A percentile compares a stretch with the other conserved stretches of the same genome.
These are phyloP conservation scores for Mycena citricolor DNA, from an alignment of 1,284 basidiomycete species.

Conservation along the genomic window DNA sequence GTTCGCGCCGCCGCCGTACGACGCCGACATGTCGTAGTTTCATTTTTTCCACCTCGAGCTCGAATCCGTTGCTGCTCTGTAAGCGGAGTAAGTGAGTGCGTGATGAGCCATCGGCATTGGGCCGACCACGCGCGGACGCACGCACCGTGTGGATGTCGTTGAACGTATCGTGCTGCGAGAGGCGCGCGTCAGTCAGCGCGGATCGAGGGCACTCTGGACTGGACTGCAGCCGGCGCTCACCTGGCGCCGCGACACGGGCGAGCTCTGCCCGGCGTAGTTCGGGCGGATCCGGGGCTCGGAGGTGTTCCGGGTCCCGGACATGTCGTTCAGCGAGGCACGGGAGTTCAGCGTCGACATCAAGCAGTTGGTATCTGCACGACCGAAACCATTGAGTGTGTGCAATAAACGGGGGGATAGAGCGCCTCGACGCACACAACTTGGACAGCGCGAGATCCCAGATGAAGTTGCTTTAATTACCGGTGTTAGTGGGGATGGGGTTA, in stretches of 20 bases:
- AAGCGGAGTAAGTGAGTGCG: conserved; percentile 9
- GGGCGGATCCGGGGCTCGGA: conserved; percentile 25
- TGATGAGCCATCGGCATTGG: background rate
- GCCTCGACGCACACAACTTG: conserved; percentile 42
- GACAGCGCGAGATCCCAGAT: conserved; percentile 52
- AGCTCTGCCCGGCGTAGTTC: too few relatives aligned
- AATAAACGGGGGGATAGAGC: too few relatives aligned
- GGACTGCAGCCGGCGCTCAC: too few relatives aligned
- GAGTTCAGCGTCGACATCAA: conserved; percentile 55
- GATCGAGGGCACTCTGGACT: too few relatives aligned
- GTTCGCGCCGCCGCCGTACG: conserved; percentile 33
- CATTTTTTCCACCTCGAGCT: conserved; percentile 30
- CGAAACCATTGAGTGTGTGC: too few relatives aligned
- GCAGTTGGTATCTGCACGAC: conserved; percentile 48
- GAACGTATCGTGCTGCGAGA: conserved; percentile 12
- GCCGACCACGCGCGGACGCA: background rate
- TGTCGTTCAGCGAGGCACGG: conserved; percentile 34
- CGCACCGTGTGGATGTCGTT: conserved; percentile 7
- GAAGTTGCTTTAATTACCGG: conserved; percentile 54
- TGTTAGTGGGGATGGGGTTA: background rate
- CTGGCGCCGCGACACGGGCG: too few relatives aligned
- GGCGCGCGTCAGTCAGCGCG: too few relatives aligned
- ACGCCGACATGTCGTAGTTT: conserved; percentile 21
- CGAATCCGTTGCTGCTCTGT: conserved; percentile 29
- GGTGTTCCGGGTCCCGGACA: conserved; percentile 23